Percentiles rank a stretch among this genome's conserved stretches.
phyloP scores from a whole-genome alignment of 495 filamentous ascomycete species.

The Talaromyces ruber region DNA sequence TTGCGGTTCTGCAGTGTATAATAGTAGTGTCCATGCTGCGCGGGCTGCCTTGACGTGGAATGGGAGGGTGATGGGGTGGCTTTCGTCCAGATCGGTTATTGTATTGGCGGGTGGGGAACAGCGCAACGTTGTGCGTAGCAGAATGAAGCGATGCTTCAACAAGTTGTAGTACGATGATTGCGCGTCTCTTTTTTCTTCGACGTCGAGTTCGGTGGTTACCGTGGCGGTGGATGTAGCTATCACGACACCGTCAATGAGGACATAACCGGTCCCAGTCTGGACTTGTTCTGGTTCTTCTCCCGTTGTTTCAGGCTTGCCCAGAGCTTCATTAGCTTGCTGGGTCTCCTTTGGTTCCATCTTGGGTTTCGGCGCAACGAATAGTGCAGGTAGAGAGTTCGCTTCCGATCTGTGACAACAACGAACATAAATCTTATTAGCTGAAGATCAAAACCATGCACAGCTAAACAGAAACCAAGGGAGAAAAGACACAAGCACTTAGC shows the following conservation, averaged over 20 bases:
- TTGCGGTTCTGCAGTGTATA: conserved; percentile 49
- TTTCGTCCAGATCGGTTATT: conserved; percentile 41
- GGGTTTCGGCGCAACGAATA: conserved; percentile 48
- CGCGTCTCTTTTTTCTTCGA: conserved; percentile 32
- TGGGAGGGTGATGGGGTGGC: conserved; percentile 49
- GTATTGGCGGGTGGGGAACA: conserved; percentile 40
- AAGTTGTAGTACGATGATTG: conserved; percentile 55
- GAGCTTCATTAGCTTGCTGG: conserved; percentile 26
- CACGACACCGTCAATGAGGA: conserved; percentile 11
- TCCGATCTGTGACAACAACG: conserved; percentile 48
- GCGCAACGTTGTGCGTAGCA: conserved; percentile 50
- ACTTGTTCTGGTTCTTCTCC: conserved; percentile 10
- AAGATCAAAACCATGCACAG: conserved; percentile 5
- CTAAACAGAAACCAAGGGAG: conserved; percentile 7
- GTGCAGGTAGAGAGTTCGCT: conserved; percentile 58
- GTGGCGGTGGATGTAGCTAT: conserved; percentile 1
- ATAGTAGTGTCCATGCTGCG: conserved; percentile 41
- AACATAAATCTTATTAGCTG: conserved; percentile 5
- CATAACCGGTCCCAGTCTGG: not conserved
- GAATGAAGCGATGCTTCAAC: conserved; percentile 50
- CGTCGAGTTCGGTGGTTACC: conserved; percentile 4
- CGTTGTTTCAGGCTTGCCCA: conserved; percentile 11
- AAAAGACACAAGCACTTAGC: conserved; percentile 8
- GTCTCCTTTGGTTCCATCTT: conserved; percentile 13
- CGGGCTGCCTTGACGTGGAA: conserved; percentile 28